These are phyloP conservation scores for Pleodorina starrii DNA, from an alignment of 139 green algal genomes.

Conservation along the genomic window DNA sequence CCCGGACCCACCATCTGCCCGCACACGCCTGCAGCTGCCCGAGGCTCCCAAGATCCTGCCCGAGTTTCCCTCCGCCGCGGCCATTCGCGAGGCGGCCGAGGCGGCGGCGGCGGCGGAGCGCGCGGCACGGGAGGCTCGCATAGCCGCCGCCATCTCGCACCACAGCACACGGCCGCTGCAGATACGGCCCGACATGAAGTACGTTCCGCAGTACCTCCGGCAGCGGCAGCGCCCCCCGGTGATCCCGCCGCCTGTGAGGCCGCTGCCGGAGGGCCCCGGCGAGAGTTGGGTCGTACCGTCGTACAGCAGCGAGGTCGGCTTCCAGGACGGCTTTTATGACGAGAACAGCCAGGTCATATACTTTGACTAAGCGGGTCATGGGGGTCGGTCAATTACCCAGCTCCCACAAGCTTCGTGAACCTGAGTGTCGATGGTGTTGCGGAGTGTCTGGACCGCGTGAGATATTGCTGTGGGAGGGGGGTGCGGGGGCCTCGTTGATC, in stretches of 20 bases:
- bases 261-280: neutral
- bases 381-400: no score
- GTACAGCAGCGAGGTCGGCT: conserved; percentile 35
- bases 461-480: no score
- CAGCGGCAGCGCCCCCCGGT: conserved; percentile 27
- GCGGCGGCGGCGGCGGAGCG: neutral
- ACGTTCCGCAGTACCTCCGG: conserved; percentile 44
- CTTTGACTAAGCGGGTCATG: conserved; percentile 42
- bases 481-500: no score
- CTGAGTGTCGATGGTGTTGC: no score
- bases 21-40: neutral
- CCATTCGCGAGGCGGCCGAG: conserved; percentile 1
- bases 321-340: conserved; percentile 47
- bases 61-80: conserved; percentile 28
- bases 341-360: conserved; percentile 46
- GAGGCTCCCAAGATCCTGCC: conserved; percentile 43
- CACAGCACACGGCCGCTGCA: conserved; percentile 17
- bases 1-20: neutral
- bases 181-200: conserved; percentile 29
- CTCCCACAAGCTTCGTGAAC: no score
- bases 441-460: no score
- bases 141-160: neutral
- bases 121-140: conserved; percentile 6
- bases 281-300: conserved; percentile 37
- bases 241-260: neutral